Conservation (phyloP, 805 yeast genomes). For the Candida nitratophila region DNA sequence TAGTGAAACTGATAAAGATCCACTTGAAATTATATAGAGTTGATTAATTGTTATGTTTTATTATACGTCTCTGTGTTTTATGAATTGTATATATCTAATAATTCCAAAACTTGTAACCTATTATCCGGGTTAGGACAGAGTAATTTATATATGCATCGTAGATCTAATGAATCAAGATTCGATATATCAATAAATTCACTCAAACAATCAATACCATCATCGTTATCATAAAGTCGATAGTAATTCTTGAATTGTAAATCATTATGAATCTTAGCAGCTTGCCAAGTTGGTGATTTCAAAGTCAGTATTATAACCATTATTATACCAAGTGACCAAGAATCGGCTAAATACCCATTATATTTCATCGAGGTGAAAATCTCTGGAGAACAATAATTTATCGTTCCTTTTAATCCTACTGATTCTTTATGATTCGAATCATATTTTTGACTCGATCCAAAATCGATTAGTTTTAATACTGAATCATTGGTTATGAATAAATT, state of each 20-base stretch:
- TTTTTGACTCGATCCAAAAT: conserved; percentile 39
- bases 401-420: conserved; percentile 37
- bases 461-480: conserved; percentile 36
- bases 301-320: not conserved
- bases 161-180: too few relatives aligned
- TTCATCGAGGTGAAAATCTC: conserved; percentile 30
- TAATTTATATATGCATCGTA: too few relatives aligned
- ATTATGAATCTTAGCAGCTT: not conserved
- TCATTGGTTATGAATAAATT: conserved; percentile 31
- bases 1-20: conserved; percentile 59
- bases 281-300: not conserved
- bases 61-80: too few relatives aligned
- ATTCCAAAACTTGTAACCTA: not conserved
- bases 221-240: not conserved
- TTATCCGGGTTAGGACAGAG: not conserved
- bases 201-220: not conserved
- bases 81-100: not conserved
- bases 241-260: not conserved
- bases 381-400: conserved; percentile 39
- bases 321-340: conserved; percentile 46
- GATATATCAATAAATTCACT: too few relatives aligned
- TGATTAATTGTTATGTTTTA: too few relatives aligned
- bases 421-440: conserved; percentile 22
- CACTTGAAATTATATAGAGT: conserved; percentile 27
- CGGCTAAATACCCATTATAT: conserved; percentile 36